Evolutionary conservation across 2,329 filamentous ascomycete genomes (phyloP), one percentile per base, ranked within the genome.

Genomic region (Colletotrichum brevisporum): DNA sequence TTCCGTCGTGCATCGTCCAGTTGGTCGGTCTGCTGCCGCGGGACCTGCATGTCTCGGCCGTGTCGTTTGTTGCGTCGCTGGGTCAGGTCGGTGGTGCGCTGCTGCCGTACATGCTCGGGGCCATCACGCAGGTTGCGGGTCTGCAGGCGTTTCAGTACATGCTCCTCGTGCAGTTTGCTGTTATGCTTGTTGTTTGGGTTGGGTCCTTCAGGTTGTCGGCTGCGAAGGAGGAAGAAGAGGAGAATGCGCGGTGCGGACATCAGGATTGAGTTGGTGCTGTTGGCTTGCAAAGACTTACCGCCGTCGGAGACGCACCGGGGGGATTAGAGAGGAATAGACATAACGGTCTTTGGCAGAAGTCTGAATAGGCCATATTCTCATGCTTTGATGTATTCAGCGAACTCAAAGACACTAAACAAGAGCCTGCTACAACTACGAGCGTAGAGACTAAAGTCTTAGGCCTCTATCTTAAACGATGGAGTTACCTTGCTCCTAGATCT

Each of bases 51-150:
- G 77, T 85, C 15, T 74, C 73, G 3, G 83, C 80, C 2, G 82
- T 85, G 5, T 82, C 82, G 1, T 82, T 84, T 36, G 82, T 82
- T 1, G 79, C 82, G 2, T 79, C 81, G 3, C 67, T 84, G 2
- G 83, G 83, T 1, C 82, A 84, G 69, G 72, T 84, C 9, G 83
- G 83, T 2, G 82, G 79, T 5, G 83, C 82, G 0, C 55, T 82
- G 18, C 71, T 84, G 1, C 83, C 83, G 0, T 83, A 84, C 63
- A 77, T 74, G 4, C 79, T 84, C n/a, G 83, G 83, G 0, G 79
- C 80, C 5, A 68, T 83, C 9, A 76, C 82, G 2, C 74, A 84
- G 15, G 71, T 73, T 1, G 52, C 80, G 9, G 82, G 82, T 0
- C 81, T 84, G 52, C 74, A 74, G 2, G 74, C 80, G 0, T 84